Evolutionary conservation across 345 rosid genomes (phyloP), one percentile per base, ranked within the genome.

Genomic region (Schrenkiella parvula): DNA sequence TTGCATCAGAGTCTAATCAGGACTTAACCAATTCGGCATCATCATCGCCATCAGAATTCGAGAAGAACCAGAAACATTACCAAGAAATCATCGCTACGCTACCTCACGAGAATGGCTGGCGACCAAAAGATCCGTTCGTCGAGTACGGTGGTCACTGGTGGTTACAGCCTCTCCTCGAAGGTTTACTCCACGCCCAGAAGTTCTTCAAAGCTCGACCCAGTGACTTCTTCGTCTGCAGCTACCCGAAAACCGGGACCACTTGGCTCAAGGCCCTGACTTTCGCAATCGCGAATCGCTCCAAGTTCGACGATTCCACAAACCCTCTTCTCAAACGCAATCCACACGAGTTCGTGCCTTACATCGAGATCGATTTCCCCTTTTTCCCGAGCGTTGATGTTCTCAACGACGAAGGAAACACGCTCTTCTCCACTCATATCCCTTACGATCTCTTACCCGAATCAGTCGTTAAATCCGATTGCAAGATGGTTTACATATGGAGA

Each of bases 181-280:
- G 76, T 31, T 18, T 59, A 17, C 75, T 77, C 19, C 67, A 77
- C 38, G 76, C 75, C 0, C 79, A 79, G 22, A 31, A 14, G 1
- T 52, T 74, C 66, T 79, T 75, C 59, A 64, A 31, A 50, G 76
- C 82, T 5, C 70, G 68, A 23, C 60, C 73, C 28, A 65, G 5
- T 3, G 76, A 79, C 38, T 38, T 74, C 75, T 54, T 74, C 69
- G 64, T 74, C 41, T 79, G 79, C 31, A 79, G 76, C 73, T 65
- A 69, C 68, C 79, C 82, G 1, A 79, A 79, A 65, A 70, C 76
- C 3, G 82, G 79, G 14, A 79, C 77, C 2, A 79, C 82, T 21
- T 79, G 82, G 82, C 82, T 79, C 35, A 75, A 74, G 14, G 80
- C 82, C 28, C 5, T 79, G 7, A 75, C 77, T 18, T 79, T 56